Conservation (phyloP, 495 filamentous ascomycete genomes). For the Thermothielavioides terrestris region DNA sequence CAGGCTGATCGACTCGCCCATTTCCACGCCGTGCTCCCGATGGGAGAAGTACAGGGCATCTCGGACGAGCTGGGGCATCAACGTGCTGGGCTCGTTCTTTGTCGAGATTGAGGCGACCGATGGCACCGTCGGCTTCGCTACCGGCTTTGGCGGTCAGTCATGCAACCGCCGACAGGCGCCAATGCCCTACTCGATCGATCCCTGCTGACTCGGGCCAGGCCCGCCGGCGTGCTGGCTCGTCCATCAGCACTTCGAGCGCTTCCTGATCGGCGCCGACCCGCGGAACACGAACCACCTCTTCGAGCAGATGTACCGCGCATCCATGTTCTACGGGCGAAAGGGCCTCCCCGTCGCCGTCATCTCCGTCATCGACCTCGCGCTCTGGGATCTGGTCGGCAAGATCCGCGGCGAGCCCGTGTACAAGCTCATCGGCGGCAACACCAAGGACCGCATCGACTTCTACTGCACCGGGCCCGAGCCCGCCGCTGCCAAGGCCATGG, state of each 20-base stretch:
- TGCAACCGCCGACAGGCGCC: too few species aligned
- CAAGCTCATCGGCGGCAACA: constrained; percentile 83
- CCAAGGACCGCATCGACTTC: constrained; percentile 70
- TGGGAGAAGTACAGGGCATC: constrained; percentile 83
- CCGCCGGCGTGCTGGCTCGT: constrained; percentile 90
- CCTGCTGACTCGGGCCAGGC: too few species aligned
- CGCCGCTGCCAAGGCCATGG: constrained; percentile 64
- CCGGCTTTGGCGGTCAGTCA: constrained; percentile 78
- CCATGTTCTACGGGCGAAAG: constrained; percentile 93
- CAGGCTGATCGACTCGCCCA: constrained; percentile 79
- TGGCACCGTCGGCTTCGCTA: constrained; percentile 85
- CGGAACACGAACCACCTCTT: constrained; percentile 81
- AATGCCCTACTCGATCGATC: too few species aligned
- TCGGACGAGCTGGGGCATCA: constrained; percentile 90
- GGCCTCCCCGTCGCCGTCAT: constrained; percentile 84
- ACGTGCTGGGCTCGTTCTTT: constrained; percentile 86
- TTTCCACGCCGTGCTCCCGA: constrained; percentile 81
- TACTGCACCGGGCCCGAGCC: constrained; percentile 92
- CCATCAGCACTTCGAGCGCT: constrained; percentile 82
- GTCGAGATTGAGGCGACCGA: constrained; percentile 85
- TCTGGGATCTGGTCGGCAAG: constrained; percentile 89
- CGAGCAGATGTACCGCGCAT: constrained; percentile 91
- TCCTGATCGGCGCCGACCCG: constrained; percentile 81
- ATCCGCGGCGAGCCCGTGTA: constrained; percentile 88
- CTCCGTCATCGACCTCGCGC: constrained; percentile 82